Evolutionary conservation across 2,329 filamentous ascomycete species (phyloP).

Genomic region (Aspergillus viridinutans): DNA sequence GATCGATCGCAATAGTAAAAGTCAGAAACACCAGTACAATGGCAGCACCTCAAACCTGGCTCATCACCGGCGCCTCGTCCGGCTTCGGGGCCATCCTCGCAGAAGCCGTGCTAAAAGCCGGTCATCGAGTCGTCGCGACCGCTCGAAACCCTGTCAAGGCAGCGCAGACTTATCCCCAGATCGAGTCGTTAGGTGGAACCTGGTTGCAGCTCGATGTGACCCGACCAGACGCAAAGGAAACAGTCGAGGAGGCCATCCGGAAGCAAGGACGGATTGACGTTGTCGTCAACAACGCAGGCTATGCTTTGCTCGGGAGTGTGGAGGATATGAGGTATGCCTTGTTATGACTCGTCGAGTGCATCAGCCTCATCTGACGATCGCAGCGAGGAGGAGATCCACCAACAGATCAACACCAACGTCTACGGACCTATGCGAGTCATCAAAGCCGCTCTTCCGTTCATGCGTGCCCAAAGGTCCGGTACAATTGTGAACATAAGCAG

Average conservation of each 20-base stretch:
- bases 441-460: constrained; percentile 34
- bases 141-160: constrained; percentile 36
- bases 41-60: constrained; percentile 40
- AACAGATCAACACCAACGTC: constrained; percentile 37
- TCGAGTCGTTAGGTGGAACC: constrained; percentile 6
- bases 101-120: constrained; percentile 41
- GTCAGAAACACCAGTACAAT: background rate
- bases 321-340: constrained; percentile 17
- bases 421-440: constrained; percentile 39
- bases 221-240: background rate
- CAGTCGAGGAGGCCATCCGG: background rate
- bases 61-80: constrained; percentile 51
- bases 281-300: constrained; percentile 15
- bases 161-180: background rate
- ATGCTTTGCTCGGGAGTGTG: constrained; percentile 15
- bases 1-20: background rate
- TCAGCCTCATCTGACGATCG: background rate
- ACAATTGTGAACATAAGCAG: constrained; percentile 47
- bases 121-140: constrained; percentile 51
- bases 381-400: constrained; percentile 15
- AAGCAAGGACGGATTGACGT: constrained; percentile 10
- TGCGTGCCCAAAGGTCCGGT: constrained; percentile 33
- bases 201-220: constrained; percentile 12
- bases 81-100: constrained; percentile 50
- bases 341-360: background rate